A percentile compares a stretch with the other conserved stretches of the same genome.
Evolutionary conservation across 225 moss, liverwort and hornwort species (phyloP).

Genomic region (Bryum argenteum): DNA sequence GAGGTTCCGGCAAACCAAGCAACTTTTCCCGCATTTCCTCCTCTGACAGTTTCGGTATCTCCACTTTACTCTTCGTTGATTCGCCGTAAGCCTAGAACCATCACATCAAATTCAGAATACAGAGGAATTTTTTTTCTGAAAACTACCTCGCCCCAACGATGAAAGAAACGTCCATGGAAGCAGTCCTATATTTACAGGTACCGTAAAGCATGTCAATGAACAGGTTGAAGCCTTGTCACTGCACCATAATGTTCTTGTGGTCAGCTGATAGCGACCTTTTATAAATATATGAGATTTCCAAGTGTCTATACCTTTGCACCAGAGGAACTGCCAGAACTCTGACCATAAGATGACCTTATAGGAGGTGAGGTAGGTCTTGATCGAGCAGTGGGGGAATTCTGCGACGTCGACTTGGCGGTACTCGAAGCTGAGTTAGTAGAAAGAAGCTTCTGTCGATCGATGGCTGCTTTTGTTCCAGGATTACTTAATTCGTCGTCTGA

Average conservation of each 20-base stretch:
- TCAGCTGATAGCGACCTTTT: not conserved
- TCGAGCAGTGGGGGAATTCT: not conserved
- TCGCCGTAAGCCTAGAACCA: conserved; percentile 3
- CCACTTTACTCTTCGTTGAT: conserved; percentile 19
- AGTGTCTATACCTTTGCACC: conserved; percentile 23
- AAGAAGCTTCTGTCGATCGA: conserved; percentile 26
- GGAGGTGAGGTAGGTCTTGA: conserved; percentile 13
- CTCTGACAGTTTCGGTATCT: conserved; percentile 28
- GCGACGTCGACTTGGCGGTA: conserved; percentile 19
- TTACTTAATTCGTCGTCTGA: conserved; percentile 30
- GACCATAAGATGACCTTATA: not conserved
- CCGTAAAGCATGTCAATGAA: not conserved
- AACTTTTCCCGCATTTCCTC: conserved; percentile 45
- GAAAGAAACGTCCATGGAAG: not conserved
- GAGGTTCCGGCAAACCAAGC: conserved; percentile 31
- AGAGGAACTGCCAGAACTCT: not conserved
- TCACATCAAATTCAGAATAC: not conserved
- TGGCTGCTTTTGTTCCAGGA: not conserved
- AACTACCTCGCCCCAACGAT: not conserved
- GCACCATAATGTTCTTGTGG: not conserved
- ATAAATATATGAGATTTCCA: not conserved
- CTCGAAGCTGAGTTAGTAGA: conserved; percentile 6
- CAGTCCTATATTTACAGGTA: not conserved
- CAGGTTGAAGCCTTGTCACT: not conserved
- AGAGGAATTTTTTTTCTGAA: not conserved